These are phyloP conservation scores for Circinella umbellata DNA, from an alignment of 371 early-diverging fungal genomes.

Conservation along the genomic window DNA sequence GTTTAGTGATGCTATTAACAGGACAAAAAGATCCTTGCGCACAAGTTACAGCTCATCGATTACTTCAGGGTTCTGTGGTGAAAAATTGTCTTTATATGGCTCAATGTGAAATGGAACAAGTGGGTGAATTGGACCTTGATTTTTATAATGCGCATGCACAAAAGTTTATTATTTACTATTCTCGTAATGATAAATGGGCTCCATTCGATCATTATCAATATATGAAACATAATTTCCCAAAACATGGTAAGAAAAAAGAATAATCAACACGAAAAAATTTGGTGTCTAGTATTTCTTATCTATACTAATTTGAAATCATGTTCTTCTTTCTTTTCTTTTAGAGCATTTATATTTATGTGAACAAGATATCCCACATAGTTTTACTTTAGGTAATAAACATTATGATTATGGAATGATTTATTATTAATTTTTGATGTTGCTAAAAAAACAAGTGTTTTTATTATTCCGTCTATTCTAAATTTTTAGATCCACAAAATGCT, in stretches of 20 bases:
- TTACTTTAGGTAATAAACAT: slow-evolving; percentile 57
- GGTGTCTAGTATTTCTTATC: not conserved
- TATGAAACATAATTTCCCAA: slow-evolving; percentile 68
- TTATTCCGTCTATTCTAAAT: too few relatives aligned
- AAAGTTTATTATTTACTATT: slow-evolving; percentile 84
- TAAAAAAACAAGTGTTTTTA: too few relatives aligned
- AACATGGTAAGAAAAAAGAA: slow-evolving; percentile 43
- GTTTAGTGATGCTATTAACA: slow-evolving; percentile 39
- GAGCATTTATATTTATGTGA: slow-evolving; percentile 62
- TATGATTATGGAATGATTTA: too few relatives aligned
- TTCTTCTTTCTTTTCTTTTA: slow-evolving; percentile 15
- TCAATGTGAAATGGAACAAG: slow-evolving; percentile 72
- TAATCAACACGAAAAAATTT: not conserved
- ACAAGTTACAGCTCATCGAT: slow-evolving; percentile 63
- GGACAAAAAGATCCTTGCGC: slow-evolving; percentile 50
- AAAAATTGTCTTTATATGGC: slow-evolving; percentile 75
- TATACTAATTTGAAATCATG: not conserved
- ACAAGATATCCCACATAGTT: slow-evolving; percentile 77
- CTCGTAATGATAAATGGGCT: slow-evolving; percentile 78
- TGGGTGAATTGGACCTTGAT: slow-evolving; percentile 67
- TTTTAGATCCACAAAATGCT: slow-evolving; percentile 26
- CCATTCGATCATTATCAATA: slow-evolving; percentile 73
- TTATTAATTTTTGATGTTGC: too few relatives aligned
- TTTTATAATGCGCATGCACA: slow-evolving; percentile 60
- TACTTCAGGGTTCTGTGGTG: slow-evolving; percentile 64